These are phyloP conservation scores for Aegilops tauschii DNA, from an alignment of 176 grass and related monocot genomes.

Conservation along the genomic window DNA sequence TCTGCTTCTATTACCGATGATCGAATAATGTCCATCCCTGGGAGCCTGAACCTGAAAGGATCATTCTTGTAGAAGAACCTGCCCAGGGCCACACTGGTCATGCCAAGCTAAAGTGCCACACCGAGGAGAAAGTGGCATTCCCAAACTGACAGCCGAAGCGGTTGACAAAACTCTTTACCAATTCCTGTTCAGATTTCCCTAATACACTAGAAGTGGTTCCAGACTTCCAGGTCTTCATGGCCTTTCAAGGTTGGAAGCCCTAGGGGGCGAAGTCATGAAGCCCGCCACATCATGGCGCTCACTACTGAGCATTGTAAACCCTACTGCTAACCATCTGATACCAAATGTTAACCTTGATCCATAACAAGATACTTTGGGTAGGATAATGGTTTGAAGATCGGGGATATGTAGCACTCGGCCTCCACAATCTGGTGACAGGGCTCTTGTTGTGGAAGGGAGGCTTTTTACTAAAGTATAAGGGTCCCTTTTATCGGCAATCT, in stretches of 20 bases:
- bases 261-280: neutral
- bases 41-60: neutral
- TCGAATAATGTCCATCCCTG: neutral
- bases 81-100: neutral
- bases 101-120: neutral
- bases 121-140: neutral
- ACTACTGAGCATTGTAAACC: neutral
- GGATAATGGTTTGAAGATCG: neutral
- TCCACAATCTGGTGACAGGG: neutral
- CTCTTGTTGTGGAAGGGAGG: neutral
- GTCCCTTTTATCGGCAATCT: neutral
- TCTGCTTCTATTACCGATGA: neutral
- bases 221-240: neutral
- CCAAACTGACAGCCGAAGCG: neutral
- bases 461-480: neutral
- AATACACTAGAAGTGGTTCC: neutral
- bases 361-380: neutral
- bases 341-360: neutral
- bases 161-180: neutral
- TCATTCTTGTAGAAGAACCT: neutral
- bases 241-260: neutral
- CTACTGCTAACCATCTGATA: neutral
- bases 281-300: neutral
- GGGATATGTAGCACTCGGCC: neutral
- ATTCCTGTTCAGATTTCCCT: neutral